These are phyloP conservation scores for Macrolepiota albuminosa DNA, from an alignment of 768 basidiomycete species.

Conservation along the genomic window DNA sequence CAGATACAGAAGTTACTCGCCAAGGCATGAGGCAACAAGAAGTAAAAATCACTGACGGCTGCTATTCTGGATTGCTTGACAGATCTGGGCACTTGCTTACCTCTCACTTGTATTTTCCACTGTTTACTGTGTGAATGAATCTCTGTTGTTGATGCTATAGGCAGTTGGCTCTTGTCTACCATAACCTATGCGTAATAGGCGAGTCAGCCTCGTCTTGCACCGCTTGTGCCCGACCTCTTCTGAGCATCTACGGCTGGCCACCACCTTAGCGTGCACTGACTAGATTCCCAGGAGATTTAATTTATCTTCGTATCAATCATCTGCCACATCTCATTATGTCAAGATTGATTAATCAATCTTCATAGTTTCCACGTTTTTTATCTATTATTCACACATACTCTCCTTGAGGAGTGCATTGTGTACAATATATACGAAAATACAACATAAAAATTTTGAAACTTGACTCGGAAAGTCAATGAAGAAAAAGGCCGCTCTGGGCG, in stretches of 20 bases:
- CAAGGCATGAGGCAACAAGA: constrained; percentile 14
- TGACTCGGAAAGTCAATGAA: not conserved
- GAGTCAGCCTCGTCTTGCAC: not conserved
- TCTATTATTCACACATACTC: no score
- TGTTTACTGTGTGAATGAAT: not conserved
- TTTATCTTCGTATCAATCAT: not conserved
- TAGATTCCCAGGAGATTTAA: not conserved
- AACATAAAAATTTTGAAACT: not conserved
- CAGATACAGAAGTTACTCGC: constrained; percentile 26
- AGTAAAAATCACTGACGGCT: not conserved
- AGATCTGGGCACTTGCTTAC: not conserved
- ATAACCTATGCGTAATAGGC: not conserved
- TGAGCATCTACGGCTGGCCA: not conserved
- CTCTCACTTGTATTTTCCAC: not conserved
- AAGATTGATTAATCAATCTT: not conserved
- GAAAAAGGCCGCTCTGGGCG: not conserved
- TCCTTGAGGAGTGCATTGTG: not conserved
- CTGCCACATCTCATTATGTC: not conserved
- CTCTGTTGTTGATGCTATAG: not conserved
- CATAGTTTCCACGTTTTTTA: not conserved
- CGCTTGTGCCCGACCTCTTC: not conserved
- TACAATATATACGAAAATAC: not conserved
- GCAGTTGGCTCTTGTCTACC: not conserved
- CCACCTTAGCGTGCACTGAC: not conserved
- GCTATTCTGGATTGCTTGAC: not conserved